Evolutionary conservation across 2,329 filamentous ascomycete species (phyloP), one percentile per base, ranked within the genome.

Genomic region (Trichoderma cornu-damae): DNA sequence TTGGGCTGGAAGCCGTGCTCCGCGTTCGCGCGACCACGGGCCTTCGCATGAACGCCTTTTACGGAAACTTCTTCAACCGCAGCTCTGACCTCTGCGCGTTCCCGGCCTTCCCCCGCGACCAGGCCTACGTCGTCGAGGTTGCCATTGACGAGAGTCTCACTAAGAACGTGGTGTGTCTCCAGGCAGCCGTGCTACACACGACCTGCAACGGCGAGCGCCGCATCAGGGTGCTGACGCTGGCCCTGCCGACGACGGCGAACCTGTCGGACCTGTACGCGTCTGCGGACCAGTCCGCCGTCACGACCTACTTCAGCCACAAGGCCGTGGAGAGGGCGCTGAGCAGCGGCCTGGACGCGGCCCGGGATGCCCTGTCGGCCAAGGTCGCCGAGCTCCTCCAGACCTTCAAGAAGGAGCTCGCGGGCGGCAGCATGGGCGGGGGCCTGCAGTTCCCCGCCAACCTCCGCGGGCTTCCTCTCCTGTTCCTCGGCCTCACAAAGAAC

Each of bases 31-130:
- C 94, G 16, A 96, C 92, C 2, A 97, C 92, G 22, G 94, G 94
- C 52, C 77, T 99, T 59, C 86, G 94, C 54, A 97, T 97, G 89
- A 96, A 87, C 76, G 92, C 93, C 2, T 99, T 99, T 75, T 99
- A 97, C 73, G 94, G 94, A 64, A 99, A 99, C 77, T 99, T 99
- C 75, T 99, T 99, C 81, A 99, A 97, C 78, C 84, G 94, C 65
- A 96, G 90, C 70, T 96, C 92, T 14, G 94, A 99, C 75, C 84
- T 99, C 30, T 97, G 94, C 71, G 94, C 94, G 11, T 99, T 99
- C 80, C 94, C 94, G 1, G 92, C 94, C 0, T 97, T 99, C 79
- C 94, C 94, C 30, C 87, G 94, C 69, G 94, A 99, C 68, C 94
- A 99, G 72, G 91, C 89, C 62, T 97, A 97, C 69, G 94, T 97